Evolutionary conservation across 805 yeast genomes (phyloP), one percentile per base, ranked within the genome.

Genomic region (Ogataea kodamae): DNA sequence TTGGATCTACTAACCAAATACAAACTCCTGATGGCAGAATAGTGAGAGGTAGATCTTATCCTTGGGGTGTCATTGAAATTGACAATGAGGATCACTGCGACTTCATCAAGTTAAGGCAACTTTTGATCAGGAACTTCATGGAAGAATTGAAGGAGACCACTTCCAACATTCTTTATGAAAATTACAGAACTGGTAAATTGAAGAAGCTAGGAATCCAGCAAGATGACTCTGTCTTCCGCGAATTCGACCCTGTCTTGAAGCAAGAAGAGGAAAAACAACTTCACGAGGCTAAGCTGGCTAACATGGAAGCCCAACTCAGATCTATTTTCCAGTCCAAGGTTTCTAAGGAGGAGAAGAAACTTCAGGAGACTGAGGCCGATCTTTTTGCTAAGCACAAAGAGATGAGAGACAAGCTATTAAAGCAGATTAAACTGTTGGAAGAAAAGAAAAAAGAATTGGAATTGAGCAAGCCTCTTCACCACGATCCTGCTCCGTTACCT

Each of bases 61-160:
- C 97, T 42, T 92, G 98, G 98, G 97, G 97, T 48, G 71, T 83
- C 14, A 83, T 92, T 52, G 97, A 92, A 64, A 89, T 92, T 49
- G 97, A 88, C 60, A 90, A 92, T 59, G 92, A 86, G 65, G 78
- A 78, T 37, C 97, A 92, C 59, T 83, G 88, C 60, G 98, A 90
- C 64, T 92, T 90, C 59, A 78, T 83, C 46, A 79, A 78, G 61
- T 74, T 90, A 59, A 82, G 97, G 51, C 94, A 88, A 59, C 71
- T 92, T 59, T 72, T 90, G 57, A 73, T 92, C 42, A 81, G 95
- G 68, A 85, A 82, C 62, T 89, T 82, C 64, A 70, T 92, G 72
- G 97, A 90, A 66, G 98, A 92, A 61, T 75, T 90, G 54, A 81
- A 88, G 55, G 97, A 92, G 61, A 70, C 77, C 44, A 90, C 98